Evolutionary conservation across 441 rosid genomes (phyloP).

Genomic region (Raphanus hybrid): DNA sequence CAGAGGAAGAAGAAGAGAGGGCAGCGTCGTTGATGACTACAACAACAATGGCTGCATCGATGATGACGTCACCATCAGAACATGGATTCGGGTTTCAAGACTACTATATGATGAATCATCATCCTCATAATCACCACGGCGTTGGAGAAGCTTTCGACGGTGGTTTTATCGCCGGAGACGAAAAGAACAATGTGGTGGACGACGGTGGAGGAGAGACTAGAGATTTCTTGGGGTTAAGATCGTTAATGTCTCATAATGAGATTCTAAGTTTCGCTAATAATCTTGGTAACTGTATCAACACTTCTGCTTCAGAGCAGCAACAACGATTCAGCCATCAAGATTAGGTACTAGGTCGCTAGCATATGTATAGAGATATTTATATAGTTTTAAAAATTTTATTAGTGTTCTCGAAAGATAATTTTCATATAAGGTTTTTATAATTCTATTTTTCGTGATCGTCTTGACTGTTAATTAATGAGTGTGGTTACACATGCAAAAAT

Average conservation of each 20-base stretch:
- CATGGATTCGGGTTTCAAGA: slow-evolving; percentile 47
- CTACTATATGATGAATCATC: slow-evolving; percentile 44
- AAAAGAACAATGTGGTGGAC: slow-evolving; percentile 45
- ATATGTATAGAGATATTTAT: slow-evolving; percentile 35
- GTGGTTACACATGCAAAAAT: background rate
- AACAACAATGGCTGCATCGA: slow-evolving; percentile 24
- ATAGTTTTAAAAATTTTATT: background rate
- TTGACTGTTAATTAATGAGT: background rate
- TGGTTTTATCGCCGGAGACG: slow-evolving; percentile 53
- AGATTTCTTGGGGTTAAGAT: slow-evolving; percentile 80
- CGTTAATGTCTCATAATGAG: slow-evolving; percentile 66
- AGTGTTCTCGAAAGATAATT: slow-evolving; percentile 17
- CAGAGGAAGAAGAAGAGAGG: slow-evolving; percentile 27
- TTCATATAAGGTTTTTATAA: too few species aligned
- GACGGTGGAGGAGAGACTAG: slow-evolving; percentile 64
- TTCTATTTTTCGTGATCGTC: too few species aligned
- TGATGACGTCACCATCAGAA: slow-evolving; percentile 44
- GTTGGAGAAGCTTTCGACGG: slow-evolving; percentile 46
- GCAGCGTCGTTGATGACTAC: too few species aligned
- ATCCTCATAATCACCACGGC: slow-evolving; percentile 44
- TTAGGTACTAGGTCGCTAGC: slow-evolving; percentile 10
- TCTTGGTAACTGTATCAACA: slow-evolving; percentile 58
- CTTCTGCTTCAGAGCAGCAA: slow-evolving; percentile 31
- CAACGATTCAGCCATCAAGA: slow-evolving; percentile 34
- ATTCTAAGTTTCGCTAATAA: slow-evolving; percentile 66